Evolutionary conservation across 257 asterid genomes (phyloP).

Genomic region (Fraxinus quadrangulata): DNA sequence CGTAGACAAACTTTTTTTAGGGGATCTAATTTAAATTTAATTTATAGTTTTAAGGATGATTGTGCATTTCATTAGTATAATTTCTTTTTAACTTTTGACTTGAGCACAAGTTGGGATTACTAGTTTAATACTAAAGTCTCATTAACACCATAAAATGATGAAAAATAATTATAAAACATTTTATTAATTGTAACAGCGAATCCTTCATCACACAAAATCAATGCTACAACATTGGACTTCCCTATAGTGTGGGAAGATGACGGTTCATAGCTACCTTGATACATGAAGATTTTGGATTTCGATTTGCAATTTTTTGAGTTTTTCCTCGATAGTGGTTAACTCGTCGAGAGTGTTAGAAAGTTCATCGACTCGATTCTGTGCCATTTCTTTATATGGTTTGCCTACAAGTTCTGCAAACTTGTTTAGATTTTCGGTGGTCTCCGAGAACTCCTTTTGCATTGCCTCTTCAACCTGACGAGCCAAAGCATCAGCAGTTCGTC

Average conservation of each 20-base stretch:
- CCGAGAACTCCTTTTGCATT: constrained; percentile 82
- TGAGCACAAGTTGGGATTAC: too few relatives aligned
- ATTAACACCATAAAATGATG: neutral
- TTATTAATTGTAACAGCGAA: neutral
- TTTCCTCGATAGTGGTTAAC: constrained; percentile 51
- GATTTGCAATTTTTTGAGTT: constrained; percentile 55
- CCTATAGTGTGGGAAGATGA: neutral
- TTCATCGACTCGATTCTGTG: constrained; percentile 57
- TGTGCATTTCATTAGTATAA: neutral
- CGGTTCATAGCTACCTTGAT: constrained; percentile 36
- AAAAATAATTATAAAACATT: neutral
- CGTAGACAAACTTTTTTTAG: neutral
- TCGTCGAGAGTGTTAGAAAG: constrained; percentile 56
- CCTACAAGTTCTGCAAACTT: constrained; percentile 56
- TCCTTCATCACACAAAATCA: constrained; percentile 8
- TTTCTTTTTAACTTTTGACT: neutral
- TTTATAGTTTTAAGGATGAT: neutral
- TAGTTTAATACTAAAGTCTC: neutral
- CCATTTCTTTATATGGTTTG: constrained; percentile 66
- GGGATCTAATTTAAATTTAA: neutral
- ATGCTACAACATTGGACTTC: constrained; percentile 23
- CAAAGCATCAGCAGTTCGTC: constrained; percentile 71
- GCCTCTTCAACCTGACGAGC: constrained; percentile 85
- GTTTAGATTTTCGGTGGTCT: constrained; percentile 50
- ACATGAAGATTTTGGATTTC: constrained; percentile 82